A percentile compares a stretch with the other conserved stretches of the same genome.
Conservation (phyloP, 2,329 filamentous ascomycete genomes). For the Ophiostoma novo-ulmi region DNA sequence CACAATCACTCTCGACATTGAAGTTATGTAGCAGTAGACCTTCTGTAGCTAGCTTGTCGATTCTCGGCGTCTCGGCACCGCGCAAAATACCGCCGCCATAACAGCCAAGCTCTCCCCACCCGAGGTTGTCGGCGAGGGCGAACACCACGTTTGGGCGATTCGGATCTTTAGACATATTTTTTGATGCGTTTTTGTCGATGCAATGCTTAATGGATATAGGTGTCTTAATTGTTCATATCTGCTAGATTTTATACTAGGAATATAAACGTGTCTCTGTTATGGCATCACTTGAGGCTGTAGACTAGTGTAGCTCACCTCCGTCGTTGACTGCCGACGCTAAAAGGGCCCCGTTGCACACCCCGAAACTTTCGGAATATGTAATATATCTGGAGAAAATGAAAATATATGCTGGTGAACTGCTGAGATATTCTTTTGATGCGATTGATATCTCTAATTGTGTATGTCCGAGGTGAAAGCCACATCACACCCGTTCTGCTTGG, state of each 20-base stretch:
- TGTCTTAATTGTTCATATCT: neutral
- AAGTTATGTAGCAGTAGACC: slow-evolving; percentile 35
- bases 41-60: slow-evolving; percentile 28
- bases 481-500: too few species aligned
- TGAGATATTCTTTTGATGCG: neutral
- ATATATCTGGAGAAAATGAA: neutral
- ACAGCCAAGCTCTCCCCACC: slow-evolving; percentile 35
- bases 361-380: neutral
- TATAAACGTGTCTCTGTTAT: neutral
- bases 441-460: neutral
- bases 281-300: neutral
- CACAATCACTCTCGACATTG: slow-evolving; percentile 38
- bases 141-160: slow-evolving; percentile 34
- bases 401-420: neutral
- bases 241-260: neutral
- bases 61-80: slow-evolving; percentile 35
- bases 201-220: neutral
- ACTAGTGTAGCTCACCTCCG: slow-evolving; percentile 1
- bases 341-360: neutral
- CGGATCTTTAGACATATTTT: slow-evolving; percentile 28
- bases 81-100: slow-evolving; percentile 34
- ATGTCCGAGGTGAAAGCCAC: neutral
- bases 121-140: slow-evolving; percentile 37
- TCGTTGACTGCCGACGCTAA: neutral
- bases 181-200: neutral